A percentile compares a stretch with the other conserved stretches of the same genome.
These are phyloP conservation scores for Epicoccum sorghinum DNA, from an alignment of 2,329 filamentous ascomycete genomes.

Conservation along the genomic window DNA sequence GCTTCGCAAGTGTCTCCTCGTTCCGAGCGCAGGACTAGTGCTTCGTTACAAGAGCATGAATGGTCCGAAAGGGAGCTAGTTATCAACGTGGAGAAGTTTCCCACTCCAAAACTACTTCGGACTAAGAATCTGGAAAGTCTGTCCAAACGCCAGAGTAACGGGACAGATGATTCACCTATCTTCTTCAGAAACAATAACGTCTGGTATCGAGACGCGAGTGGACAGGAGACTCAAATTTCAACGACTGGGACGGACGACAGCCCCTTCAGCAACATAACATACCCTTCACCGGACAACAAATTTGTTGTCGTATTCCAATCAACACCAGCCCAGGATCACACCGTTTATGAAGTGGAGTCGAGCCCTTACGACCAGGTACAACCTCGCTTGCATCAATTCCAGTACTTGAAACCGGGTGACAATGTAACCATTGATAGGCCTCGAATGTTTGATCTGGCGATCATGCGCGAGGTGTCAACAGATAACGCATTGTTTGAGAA, in stretches of 20 bases:
- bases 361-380: slow-evolving; percentile 28
- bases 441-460: slow-evolving; percentile 27
- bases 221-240: slow-evolving; percentile 26
- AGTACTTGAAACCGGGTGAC: slow-evolving; percentile 31
- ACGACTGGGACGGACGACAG: slow-evolving; percentile 26
- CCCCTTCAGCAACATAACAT: slow-evolving; percentile 24
- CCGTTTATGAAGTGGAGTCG: slow-evolving; percentile 27
- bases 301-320: slow-evolving; percentile 27
- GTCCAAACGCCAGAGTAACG: slow-evolving; percentile 19
- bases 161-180: slow-evolving; percentile 12
- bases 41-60: slow-evolving; percentile 9
- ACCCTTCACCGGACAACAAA: slow-evolving; percentile 24
- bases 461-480: slow-evolving; percentile 24
- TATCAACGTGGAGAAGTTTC: slow-evolving; percentile 17
- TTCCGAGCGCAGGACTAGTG: neutral
- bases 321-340: slow-evolving; percentile 24
- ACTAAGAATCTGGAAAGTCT: slow-evolving; percentile 4
- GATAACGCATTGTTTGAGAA: slow-evolving; percentile 27
- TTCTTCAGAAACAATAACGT: slow-evolving; percentile 32
- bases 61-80: slow-evolving; percentile 9
- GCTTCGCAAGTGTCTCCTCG: slow-evolving; percentile 8
- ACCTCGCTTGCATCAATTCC: slow-evolving; percentile 24
- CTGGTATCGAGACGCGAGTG: slow-evolving; percentile 24
- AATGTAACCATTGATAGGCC: slow-evolving; percentile 26
- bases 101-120: slow-evolving; percentile 2